Evolutionary conservation across 2,329 filamentous ascomycete genomes (phyloP), one percentile per base, ranked within the genome.

Genomic region (Neofusicoccum umdonicola): DNA sequence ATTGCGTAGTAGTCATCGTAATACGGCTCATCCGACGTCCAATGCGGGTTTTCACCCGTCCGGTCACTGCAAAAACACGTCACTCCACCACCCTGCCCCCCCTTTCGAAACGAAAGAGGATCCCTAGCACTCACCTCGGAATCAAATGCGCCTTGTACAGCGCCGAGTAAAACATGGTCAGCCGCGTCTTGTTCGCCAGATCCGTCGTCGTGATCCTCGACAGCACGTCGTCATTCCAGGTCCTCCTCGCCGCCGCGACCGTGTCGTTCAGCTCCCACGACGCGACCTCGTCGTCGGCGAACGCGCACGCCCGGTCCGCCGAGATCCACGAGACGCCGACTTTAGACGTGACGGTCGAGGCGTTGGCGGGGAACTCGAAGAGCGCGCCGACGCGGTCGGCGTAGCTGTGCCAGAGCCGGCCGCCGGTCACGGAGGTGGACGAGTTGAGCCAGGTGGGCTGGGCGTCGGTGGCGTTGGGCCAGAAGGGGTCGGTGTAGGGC

Each of bases 321-420:
- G 81, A 83, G 13, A 83, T 79, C 71, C 81, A 84, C 0, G 83
- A 84, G 5, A 85, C 77, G 0, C 82, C 83, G 8, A 85, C 79
- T 37, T 81, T 77, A 0, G 85, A 86, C 19, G 75, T 81, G 27
- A 87, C 69, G 2, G 74, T 74, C 0, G 71, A 71, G 8, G 70
- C 65, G 2, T 74, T 75, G 1, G 70, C 69, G 65, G 67, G 50
- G 73, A 84, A 87, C 0, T 77, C 78, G 65, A 85, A 86, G 0
- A 85, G 68, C 0, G 82, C 83, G 0, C 83, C 83, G 1, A 85
- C 75, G 9, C 83, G 81, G 66, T 85, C 76, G 12, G 60, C 45
- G 60, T 42, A 52, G 22, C 37, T 39, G 47, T 62, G 52, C 9
- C 60, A 34, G 2, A 17, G n/a, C 7, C 44, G 15, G 37, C 60